Conservation (phyloP, 306 rosid genomes). For the Calophaca sinica region DNA sequence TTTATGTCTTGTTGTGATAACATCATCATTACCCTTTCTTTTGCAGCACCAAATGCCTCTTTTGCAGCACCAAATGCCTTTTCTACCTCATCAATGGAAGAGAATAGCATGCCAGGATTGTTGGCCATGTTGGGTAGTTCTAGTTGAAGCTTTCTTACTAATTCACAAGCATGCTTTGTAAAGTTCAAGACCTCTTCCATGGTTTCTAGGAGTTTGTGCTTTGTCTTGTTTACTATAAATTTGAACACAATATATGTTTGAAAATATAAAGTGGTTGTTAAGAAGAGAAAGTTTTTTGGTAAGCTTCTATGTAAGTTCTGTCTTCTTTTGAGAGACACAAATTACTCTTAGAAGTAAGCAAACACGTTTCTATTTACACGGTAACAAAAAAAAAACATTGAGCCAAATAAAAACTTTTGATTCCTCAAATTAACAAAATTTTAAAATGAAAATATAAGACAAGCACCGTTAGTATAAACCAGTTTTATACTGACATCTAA, state of each 20-base stretch:
- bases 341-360: no score
- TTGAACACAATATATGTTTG: neutral
- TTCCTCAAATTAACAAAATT: no score
- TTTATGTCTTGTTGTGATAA: neutral
- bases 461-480: no score
- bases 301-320: slow-evolving; percentile 47
- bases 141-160: slow-evolving; percentile 55
- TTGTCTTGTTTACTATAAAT: slow-evolving; percentile 25
- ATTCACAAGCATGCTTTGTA: slow-evolving; percentile 55
- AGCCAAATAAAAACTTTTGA: no score
- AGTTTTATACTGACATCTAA: no score
- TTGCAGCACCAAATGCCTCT: no score
- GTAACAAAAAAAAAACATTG: no score
- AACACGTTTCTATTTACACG: neutral
- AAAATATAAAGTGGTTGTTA: slow-evolving; percentile 36
- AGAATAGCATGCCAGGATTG: slow-evolving; percentile 48
- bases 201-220: slow-evolving; percentile 31
- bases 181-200: slow-evolving; percentile 54
- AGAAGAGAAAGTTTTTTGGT: slow-evolving; percentile 29
- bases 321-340: neutral
- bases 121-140: slow-evolving; percentile 48
- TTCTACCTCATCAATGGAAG: slow-evolving; percentile 54
- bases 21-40: slow-evolving; percentile 34
- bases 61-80: slow-evolving; percentile 51
- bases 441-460: no score